Percentiles rank a stretch among this genome's conserved stretches.
Evolutionary conservation across 208 protist species (phyloP).

Genomic region (Crithidia bombi): DNA sequence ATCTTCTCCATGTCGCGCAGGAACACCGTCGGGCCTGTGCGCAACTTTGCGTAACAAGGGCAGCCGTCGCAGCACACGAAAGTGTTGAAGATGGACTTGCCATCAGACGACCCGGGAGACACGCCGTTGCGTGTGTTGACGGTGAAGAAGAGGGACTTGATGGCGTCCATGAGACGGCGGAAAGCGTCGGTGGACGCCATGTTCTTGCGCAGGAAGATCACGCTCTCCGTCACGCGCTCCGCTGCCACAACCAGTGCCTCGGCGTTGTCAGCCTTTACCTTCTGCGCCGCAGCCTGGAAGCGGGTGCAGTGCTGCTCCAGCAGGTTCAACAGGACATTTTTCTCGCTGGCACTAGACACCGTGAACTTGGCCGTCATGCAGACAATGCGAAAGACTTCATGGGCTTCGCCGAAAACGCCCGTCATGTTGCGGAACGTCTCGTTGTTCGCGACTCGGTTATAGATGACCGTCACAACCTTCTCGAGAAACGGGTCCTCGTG

Average conservation of each 20-base stretch:
- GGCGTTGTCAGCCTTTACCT: conserved; percentile 32
- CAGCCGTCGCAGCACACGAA: conserved; percentile 81
- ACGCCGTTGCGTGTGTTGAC: conserved; percentile 52
- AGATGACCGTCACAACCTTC: conserved; percentile 55
- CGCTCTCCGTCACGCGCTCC: conserved; percentile 33
- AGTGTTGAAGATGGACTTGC: conserved; percentile 52
- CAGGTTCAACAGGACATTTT: conserved; percentile 50
- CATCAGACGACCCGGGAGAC: conserved; percentile 22
- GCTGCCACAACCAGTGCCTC: conserved; percentile 41
- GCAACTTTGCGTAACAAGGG: conserved; percentile 62
- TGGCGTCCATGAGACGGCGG: conserved; percentile 50
- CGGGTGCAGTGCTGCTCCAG: conserved; percentile 51
- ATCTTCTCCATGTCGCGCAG: conserved; percentile 75
- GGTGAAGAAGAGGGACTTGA: conserved; percentile 74
- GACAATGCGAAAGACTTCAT: conserved; percentile 68
- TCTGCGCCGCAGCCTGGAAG: conserved; percentile 52
- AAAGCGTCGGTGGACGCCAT: conserved; percentile 49
- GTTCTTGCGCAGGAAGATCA: conserved; percentile 47
- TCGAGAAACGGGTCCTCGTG: conserved; percentile 83
- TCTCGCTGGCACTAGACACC: conserved; percentile 33
- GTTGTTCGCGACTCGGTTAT: conserved; percentile 37
- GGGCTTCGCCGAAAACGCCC: conserved; percentile 47
- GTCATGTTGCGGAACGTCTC: conserved; percentile 41
- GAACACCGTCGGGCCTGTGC: conserved; percentile 64
- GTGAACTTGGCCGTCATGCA: conserved; percentile 70